These are phyloP conservation scores for Nicotiana noctiflora DNA, from an alignment of 257 asterid genomes.

Conservation along the genomic window DNA sequence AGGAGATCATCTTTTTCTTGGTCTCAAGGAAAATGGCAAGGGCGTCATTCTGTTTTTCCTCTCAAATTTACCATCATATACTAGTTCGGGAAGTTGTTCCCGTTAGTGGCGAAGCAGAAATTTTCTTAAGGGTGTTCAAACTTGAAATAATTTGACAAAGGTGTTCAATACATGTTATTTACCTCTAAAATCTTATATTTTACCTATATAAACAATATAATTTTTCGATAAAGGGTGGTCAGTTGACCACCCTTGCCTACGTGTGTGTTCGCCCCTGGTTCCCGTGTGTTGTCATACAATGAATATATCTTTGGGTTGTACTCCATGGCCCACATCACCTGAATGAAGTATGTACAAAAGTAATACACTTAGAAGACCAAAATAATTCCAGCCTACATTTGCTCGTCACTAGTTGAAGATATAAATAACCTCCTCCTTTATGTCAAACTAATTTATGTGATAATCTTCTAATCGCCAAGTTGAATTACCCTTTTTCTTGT, in stretches of 20 bases:
- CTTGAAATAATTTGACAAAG: no score
- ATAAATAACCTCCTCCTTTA: not conserved
- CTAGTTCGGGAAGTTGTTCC: constrained; percentile 14
- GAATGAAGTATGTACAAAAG: not conserved
- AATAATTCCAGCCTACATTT: not conserved
- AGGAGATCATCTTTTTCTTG: constrained; percentile 60
- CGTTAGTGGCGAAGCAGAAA: no score
- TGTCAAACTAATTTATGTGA: not conserved
- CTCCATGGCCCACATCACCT: constrained; percentile 99
- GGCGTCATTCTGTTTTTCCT: constrained; percentile 61
- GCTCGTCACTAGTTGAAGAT: constrained; percentile 1
- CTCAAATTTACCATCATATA: constrained; percentile 44
- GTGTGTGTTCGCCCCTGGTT: no score
- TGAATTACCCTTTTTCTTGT: not conserved
- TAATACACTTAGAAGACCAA: not conserved
- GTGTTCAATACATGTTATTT: no score
- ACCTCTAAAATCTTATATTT: no score
- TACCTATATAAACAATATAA: no score
- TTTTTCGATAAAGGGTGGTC: no score
- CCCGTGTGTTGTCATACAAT: constrained; percentile 33
- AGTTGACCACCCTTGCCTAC: no score
- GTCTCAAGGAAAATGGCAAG: constrained; percentile 81
- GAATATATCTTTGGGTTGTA: constrained; percentile 67
- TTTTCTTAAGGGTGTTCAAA: no score
- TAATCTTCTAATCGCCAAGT: not conserved